A percentile compares a stretch with the other conserved stretches of the same genome.
Evolutionary conservation across 345 rosid genomes (phyloP).

Genomic region (Noccaea caerulescens): DNA sequence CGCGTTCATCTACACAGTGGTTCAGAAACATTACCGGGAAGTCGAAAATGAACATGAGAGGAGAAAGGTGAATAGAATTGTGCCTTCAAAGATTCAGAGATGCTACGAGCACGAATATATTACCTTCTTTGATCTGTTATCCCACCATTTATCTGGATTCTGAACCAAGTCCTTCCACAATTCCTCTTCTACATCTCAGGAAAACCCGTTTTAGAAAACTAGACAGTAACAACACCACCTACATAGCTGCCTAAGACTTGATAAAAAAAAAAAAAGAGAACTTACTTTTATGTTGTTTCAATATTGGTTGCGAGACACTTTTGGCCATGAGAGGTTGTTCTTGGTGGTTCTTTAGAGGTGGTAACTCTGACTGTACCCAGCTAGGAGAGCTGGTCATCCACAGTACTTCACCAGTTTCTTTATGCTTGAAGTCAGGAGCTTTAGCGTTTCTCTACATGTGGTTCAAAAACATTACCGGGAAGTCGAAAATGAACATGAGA

Average conservation of each 20-base stretch:
- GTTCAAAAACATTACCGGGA: slow-evolving; percentile 26
- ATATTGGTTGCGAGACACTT: slow-evolving; percentile 12
- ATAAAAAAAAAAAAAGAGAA: not conserved
- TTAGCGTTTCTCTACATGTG: slow-evolving; percentile 44
- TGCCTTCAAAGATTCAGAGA: slow-evolving; percentile 7
- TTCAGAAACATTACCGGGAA: slow-evolving; percentile 29
- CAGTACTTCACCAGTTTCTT: slow-evolving; percentile 58
- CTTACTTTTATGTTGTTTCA: slow-evolving; percentile 17
- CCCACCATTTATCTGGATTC: slow-evolving; percentile 79
- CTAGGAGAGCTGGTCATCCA: slow-evolving; percentile 60
- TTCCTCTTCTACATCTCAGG: slow-evolving; percentile 56
- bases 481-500: slow-evolving; percentile 4
- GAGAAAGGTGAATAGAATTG: not conserved
- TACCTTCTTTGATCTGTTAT: slow-evolving; percentile 75
- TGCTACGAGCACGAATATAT: not conserved
- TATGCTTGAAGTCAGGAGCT: slow-evolving; percentile 77
- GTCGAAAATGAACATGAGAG: slow-evolving; percentile 4
- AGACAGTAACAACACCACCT: slow-evolving; percentile 2
- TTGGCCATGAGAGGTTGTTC: slow-evolving; percentile 23
- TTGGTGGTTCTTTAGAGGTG: slow-evolving; percentile 47
- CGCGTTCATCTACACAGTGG: slow-evolving; percentile 39
- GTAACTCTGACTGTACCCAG: slow-evolving; percentile 68
- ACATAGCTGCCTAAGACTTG: not conserved
- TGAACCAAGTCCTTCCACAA: slow-evolving; percentile 72
- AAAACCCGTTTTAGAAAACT: not conserved